Base-by-base conservation (phyloP, 257 asterid genomes). In the Solanum medicagineum region DNA sequence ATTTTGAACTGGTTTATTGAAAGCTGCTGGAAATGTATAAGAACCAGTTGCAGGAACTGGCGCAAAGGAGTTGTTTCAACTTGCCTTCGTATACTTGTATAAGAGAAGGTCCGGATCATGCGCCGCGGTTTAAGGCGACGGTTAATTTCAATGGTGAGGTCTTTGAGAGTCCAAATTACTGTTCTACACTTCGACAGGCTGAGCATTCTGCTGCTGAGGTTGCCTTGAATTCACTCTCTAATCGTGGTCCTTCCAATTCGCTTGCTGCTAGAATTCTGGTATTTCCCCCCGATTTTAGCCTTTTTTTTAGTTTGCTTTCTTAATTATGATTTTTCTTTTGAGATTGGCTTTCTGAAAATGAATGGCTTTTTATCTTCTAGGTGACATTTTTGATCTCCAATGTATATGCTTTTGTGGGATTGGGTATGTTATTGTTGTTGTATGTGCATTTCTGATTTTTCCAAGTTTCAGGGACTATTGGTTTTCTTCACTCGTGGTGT, bases 81-180 rank as follows among this genome's bases (percentile, higher is more conserved):
- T 85, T 90, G 77, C 92, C 92, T 17, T 87, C 88, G 26, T 90
- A 88, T 69, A 69, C 88, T 55, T 88, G 89, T 81, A 81, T 88
- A 26, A 81, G 90, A 73, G 92, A 90, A 87, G 92, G 92, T 81
- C 92, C 92, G 32, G 92, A 90, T 84, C 92, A 90, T 86, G 91
- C 91, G 83, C 90, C 92, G 81, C 65, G 89, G 68, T 90, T 90
- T n/a, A 90, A 88, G 86, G 90, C 92, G 32, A 84, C 88, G 19
- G 92, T 90, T 79, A 88, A 90, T 32, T 90, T 90, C 83, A 87
- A 87, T 83, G 90, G 92, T 15, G 92, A 90, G 63, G 80, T 79
- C 13, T 90, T 90, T 83, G 91, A 88, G 86, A 88, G 91, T 60
- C 91, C 91, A 12, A 85, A 83, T 19, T 88, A 83, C 71, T 88